Base-by-base conservation (phyloP, 2,329 filamentous ascomycete species). In the Teratosphaeria nubilosa region DNA sequence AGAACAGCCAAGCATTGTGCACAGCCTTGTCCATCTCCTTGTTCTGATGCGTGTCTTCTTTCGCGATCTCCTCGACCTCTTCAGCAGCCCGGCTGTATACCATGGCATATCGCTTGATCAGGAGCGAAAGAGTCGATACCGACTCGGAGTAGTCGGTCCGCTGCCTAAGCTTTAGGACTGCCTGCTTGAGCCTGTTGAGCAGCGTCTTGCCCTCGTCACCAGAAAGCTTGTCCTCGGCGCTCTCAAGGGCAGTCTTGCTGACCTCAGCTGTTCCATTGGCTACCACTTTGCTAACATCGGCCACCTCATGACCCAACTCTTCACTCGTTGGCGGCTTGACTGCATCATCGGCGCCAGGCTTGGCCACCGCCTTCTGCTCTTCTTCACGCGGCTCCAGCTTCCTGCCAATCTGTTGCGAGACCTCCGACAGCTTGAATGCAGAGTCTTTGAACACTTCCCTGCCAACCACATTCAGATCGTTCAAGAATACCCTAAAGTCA, bases 391-490 rank as follows among this genome's bases (percentile, higher is more conserved):
- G 88, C 65, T 90, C 85, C 9, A 95, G 76, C 62, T 86, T 78
- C 66, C 90, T 83, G 2, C 85, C 90, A 0, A 86, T 86, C 61
- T 90, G 78, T 63, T 87, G 82, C 0, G 91, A 90, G 1, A 86
- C 87, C 16, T 85, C 80, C 0, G 91, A 89, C 5, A 96, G 71
- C 0, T 88, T 86, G 61, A 90, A 86, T 0, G 91, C 90, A 2
- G 91, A 91, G 66, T 96, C 91, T 55, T 85, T 85, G 70, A 96
- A 91, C 0, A 97, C 86, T 69, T 96, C 87, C 50, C 88, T 85
- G 13, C 86, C 88, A 53, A 96, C 82, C 0, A 86, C 85, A 52
- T 85, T 85, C 48, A 96, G 74, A 67, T 97, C 92, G 11, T 86
- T 83, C 51, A 96, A 77, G 66, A 97, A 91, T 6, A 91, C 79